These are phyloP conservation scores for Carex sylvatica DNA, from an alignment of 202 grass and related monocot species.

Conservation along the genomic window DNA sequence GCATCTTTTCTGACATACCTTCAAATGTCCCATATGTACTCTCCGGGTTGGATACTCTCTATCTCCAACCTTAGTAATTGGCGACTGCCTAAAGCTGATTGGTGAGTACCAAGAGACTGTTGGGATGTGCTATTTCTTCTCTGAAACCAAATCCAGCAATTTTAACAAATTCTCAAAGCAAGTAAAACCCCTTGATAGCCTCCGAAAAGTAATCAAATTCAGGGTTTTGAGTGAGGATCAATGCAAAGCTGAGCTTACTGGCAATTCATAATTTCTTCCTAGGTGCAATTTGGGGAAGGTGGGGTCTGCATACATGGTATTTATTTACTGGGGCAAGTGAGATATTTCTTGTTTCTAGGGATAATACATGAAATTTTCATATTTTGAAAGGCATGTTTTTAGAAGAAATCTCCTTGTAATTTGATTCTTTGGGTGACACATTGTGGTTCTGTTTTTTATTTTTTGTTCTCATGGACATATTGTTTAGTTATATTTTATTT, in stretches of 20 bases:
- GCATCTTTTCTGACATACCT: conserved; percentile 47
- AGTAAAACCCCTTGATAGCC: conserved; percentile 51
- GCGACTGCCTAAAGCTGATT: conserved; percentile 52
- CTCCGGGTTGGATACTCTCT: conserved; percentile 66
- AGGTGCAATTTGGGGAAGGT: neutral
- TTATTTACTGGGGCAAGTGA: neutral
- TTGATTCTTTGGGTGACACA: neutral
- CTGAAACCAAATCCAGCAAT: conserved; percentile 25
- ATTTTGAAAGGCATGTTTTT: neutral
- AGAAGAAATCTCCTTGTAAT: neutral
- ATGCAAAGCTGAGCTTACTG: neutral
- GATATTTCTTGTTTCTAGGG: neutral
- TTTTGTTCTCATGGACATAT: neutral
- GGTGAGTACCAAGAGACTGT: conserved; percentile 74
- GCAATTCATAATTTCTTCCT: neutral
- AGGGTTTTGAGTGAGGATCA: conserved; percentile 12
- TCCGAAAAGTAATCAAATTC: conserved; percentile 69
- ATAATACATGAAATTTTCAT: neutral
- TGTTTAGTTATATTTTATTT: neutral
- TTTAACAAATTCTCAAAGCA: conserved; percentile 33
- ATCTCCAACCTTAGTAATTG: conserved; percentile 52
- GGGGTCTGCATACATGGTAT: neutral
- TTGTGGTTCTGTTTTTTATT: neutral
- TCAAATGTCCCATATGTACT: conserved; percentile 56
- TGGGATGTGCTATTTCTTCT: conserved; percentile 60